Evolutionary conservation across 2,329 filamentous ascomycete genomes (phyloP), one percentile per base, ranked within the genome.

Genomic region (Camillea tinctor): DNA sequence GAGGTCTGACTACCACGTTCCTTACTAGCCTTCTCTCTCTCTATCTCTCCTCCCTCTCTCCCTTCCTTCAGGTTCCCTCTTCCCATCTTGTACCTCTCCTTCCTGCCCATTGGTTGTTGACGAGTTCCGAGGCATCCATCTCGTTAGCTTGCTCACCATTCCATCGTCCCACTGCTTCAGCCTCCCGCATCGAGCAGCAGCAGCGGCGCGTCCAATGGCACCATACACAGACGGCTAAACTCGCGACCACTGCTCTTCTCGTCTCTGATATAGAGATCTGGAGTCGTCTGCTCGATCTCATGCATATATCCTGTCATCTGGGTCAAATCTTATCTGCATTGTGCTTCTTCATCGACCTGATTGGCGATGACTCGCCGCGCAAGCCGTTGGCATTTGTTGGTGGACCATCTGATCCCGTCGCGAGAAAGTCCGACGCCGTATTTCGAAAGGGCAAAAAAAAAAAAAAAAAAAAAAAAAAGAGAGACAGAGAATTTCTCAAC

Each of bases 231-330:
- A 17, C 36, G 36, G 36, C 36, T 44, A 44, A 51, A 22, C 13
- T 51, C 50, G 17, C 49, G 51, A 30, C 26, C 22, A 51, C 44
- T 57, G 36, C 59, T 59, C 54, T 58, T 64, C 53, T 60, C 55
- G 50, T 60, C 57, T 59, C 56, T 56, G 40, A 51, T 57, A 60
- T 56, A 55, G 23, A 58, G 54, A 57, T 44, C 50, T 44, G 54
- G 48, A 40, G 60, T 59, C 44, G 54, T 56, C 59, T 63, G 55
- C 61, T 58, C 64, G 53, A 57, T 64, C 60, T 55, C 58, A 66
- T 70, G 68, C 66, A 61, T 57, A 50, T 60, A 57, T 68, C 65
- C 66, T 68, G 63, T 54, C 60, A 62, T 60, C 55, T 64, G 60
- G 49, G 50, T 55, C 55, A 61, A n/a, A 62, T 57, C 58, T 61